phyloP scores from a whole-genome alignment of 2,329 filamentous ascomycete genomes.

The Lomentospora prolificans region DNA sequence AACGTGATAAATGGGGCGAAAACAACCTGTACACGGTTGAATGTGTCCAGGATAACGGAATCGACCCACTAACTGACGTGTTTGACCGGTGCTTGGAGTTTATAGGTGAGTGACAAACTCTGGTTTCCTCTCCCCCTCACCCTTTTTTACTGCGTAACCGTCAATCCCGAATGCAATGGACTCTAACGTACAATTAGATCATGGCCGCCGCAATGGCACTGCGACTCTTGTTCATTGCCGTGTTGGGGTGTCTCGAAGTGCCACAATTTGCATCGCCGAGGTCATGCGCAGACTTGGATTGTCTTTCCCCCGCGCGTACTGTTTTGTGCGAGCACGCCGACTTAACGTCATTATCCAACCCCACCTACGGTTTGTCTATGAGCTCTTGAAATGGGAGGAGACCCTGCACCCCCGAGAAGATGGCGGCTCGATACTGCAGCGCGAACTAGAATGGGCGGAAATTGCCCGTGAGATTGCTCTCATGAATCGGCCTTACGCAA shows the following conservation, averaged over 20 bases:
- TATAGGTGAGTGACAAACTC: conserved; percentile 57
- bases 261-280: conserved; percentile 98
- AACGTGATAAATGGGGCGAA: conserved; percentile 60
- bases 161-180: no score
- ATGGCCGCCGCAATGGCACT: conserved; percentile 63
- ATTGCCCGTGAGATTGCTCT: conserved; percentile 83
- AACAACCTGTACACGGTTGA: conserved; percentile 76
- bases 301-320: conserved; percentile 88
- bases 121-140: not conserved
- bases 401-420: conserved; percentile 41
- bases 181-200: conserved; percentile 42
- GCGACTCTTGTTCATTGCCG: conserved; percentile 93
- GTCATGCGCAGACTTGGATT: conserved; percentile 77
- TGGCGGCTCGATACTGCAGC: conserved; percentile 43
- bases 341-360: conserved; percentile 98
- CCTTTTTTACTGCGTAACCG: not conserved
- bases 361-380: conserved; percentile 88
- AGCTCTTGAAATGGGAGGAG: conserved; percentile 95
- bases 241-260: conserved; percentile 88
- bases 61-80: conserved; percentile 80
- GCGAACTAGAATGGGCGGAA: conserved; percentile 86
- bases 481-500: conserved; percentile 81
- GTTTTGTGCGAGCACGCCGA: conserved; percentile 83
- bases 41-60: conserved; percentile 90
- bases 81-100: conserved; percentile 82